Percentiles rank a stretch among this genome's conserved stretches.
These are phyloP conservation scores for Pseudocercospora fuligena DNA, from an alignment of 2,329 filamentous ascomycete species.

Conservation along the genomic window DNA sequence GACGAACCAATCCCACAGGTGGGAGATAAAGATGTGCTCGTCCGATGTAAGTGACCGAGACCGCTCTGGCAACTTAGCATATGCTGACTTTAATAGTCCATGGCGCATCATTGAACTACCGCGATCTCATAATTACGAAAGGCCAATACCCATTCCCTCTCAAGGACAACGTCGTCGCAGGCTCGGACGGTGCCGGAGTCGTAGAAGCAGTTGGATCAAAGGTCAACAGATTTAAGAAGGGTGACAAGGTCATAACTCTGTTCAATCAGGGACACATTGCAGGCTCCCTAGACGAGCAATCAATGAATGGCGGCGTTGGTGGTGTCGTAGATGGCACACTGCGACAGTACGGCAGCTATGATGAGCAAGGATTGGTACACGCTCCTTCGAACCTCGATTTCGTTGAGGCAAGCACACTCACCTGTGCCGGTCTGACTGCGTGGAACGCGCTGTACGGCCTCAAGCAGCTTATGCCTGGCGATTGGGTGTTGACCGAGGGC, in stretches of 20 bases:
- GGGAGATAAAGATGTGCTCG: constrained; percentile 73
- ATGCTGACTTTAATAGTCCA: constrained; percentile 45
- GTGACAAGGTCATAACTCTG: constrained; percentile 65
- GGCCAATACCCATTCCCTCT: constrained; percentile 53
- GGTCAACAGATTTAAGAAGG: constrained; percentile 61
- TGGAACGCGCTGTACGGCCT: constrained; percentile 61
- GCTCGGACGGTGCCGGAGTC: constrained; percentile 58
- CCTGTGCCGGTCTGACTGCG: constrained; percentile 53
- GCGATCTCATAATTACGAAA: constrained; percentile 55
- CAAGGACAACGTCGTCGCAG: constrained; percentile 49
- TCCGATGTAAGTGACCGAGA: constrained; percentile 57
- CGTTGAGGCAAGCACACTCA: constrained; percentile 53
- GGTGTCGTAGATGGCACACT: constrained; percentile 71
- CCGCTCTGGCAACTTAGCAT: too few relatives aligned
- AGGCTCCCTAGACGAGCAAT: constrained; percentile 49
- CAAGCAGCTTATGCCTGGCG: constrained; percentile 44
- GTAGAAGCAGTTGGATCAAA: constrained; percentile 60
- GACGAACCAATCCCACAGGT: constrained; percentile 61
- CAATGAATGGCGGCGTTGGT: constrained; percentile 64
- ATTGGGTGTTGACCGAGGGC: constrained; percentile 68
- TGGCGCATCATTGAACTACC: constrained; percentile 55
- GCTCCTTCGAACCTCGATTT: constrained; percentile 62
- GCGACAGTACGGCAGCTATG: constrained; percentile 69
- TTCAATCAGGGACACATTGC: constrained; percentile 65
- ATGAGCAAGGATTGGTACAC: constrained; percentile 68